Evolutionary conservation across 495 filamentous ascomycete species (phyloP), one percentile per base, ranked within the genome.

Genomic region (Bathelium albidoporum): DNA sequence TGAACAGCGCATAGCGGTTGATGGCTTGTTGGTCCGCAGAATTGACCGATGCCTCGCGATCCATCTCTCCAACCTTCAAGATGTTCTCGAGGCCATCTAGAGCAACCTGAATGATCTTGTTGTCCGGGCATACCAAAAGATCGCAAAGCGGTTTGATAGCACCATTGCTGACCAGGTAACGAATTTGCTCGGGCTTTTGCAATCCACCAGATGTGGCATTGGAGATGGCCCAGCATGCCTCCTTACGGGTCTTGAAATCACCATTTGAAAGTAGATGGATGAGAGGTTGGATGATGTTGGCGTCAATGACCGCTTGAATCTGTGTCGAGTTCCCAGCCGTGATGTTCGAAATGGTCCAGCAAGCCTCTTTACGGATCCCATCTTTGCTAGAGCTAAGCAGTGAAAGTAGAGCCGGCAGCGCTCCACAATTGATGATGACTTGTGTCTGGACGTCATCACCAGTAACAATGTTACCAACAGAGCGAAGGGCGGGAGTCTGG

Each of bases 51-150:
- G 89, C 83, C 73, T 95, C 90, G 82, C 96, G 97, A 77, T 99
- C 95, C 80, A 96, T 90, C 58, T 99, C 95, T 41, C 95, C 95
- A 65, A 99, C 91, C 85, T 97, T 99, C 68, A 99, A 85, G 64
- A 99, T 97, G 76, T 99, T 99, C 86, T 99, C 95, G 62, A 99
- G 80, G 58, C 95, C 95, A 70, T 99, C 95, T 31, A 99, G 85
- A 68, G 95, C 95, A 71, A 99, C 95, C 74, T 99, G 95, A 69
- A 99, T 97, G 73, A 99, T 99, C 85, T 99, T 99, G 79, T 99
- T 99, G 76, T 99, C 95, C 16, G 95, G 95, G 81, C 95, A 97
- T 43, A 85, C 87, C 22, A 99, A 84, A 22, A 99, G 86, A 68
- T 99, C 95, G 76, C 95, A 99, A 39, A 99, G 84, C 0, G 95